Evolutionary conservation across 306 rosid species (phyloP).

Genomic region (Comarum palustre): DNA sequence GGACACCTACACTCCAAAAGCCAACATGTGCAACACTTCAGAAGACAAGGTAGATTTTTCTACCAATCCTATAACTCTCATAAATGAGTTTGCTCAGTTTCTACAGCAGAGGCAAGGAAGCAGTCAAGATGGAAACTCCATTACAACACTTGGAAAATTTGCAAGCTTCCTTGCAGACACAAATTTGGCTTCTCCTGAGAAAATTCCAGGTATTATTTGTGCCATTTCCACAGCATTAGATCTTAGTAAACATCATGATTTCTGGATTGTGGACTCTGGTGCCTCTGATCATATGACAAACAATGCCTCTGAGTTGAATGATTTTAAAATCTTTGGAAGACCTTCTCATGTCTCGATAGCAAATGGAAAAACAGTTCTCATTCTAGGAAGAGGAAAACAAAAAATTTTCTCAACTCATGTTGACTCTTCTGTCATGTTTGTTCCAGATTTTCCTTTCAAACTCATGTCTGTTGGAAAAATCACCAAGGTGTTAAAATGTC

Average conservation of each 20-base stretch:
- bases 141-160: neutral
- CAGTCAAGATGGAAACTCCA: neutral
- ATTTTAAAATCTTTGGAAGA: neutral
- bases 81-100: neutral
- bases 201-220: neutral
- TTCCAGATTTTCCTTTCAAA: neutral
- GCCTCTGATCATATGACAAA: neutral
- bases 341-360: neutral
- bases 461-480: neutral
- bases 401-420: neutral
- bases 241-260: neutral
- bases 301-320: neutral
- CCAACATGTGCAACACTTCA: no score
- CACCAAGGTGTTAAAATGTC: neutral
- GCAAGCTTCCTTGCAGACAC: neutral
- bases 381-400: neutral
- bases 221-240: neutral
- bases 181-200: neutral
- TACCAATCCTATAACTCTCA: neutral
- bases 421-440: neutral
- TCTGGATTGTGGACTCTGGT: neutral
- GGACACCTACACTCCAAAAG: no score
- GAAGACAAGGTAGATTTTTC: no score
- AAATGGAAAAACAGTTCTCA: neutral
- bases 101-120: neutral